A percentile compares a stretch with the other conserved stretches of the same genome.
Evolutionary conservation across 352 stramenopile genomes (phyloP).

Genomic region (Pythium aquatile): DNA sequence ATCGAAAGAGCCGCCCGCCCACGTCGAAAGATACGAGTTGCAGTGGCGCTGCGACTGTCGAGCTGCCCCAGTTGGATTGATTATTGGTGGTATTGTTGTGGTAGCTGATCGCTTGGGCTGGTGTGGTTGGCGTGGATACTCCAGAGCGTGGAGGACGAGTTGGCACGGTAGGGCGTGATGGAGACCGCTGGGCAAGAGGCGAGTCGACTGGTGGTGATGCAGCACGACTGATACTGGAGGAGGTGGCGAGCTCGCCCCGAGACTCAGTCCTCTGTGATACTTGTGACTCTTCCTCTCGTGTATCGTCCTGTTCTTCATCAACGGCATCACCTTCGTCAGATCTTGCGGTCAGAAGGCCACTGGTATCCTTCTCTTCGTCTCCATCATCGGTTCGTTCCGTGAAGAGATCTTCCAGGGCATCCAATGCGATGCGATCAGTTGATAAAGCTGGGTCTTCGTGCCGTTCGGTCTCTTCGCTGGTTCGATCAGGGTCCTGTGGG

Average conservation of each 20-base stretch:
- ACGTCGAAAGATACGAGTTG: constrained; percentile 59
- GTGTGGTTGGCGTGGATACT: not conserved
- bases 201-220: not conserved
- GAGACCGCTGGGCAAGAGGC: not conserved
- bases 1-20: constrained; percentile 62
- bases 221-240: not conserved
- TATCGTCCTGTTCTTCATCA: not conserved
- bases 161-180: constrained; percentile 1
- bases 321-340: not conserved
- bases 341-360: not conserved
- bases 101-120: not conserved
- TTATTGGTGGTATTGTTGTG: not conserved
- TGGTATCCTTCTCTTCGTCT: not conserved
- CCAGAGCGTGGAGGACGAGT: constrained; percentile 9
- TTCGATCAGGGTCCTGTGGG: not conserved
- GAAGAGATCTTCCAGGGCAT: constrained; percentile 25
- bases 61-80: not conserved
- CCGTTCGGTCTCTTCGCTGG: not conserved
- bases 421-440: constrained; percentile 16
- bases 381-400: constrained; percentile 19
- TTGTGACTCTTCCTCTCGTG: not conserved
- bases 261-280: not conserved
- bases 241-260: too few species aligned
- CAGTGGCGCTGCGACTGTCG: not conserved
- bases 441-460: not conserved